Percentiles rank a stretch among this genome's conserved stretches.
Conservation (phyloP, 2,329 filamentous ascomycete species). For the Exophiala oligosperma region DNA sequence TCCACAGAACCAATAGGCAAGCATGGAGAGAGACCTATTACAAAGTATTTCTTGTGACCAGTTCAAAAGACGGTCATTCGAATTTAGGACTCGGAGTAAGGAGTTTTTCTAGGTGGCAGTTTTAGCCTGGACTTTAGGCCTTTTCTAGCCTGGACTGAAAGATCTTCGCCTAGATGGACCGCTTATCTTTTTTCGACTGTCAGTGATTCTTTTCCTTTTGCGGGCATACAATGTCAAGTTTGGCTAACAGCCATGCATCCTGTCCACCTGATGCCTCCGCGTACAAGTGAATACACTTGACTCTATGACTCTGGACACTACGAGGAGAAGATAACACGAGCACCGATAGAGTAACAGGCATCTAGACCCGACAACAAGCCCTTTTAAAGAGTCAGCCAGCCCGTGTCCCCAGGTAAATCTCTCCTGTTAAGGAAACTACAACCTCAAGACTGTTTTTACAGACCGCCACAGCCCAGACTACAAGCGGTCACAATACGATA, state of each 20-base stretch:
- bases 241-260: background rate
- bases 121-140: background rate
- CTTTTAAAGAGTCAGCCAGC: background rate
- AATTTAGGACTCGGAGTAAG: background rate
- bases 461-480: background rate
- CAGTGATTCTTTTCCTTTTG: conserved; percentile 17
- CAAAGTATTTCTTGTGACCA: too few species aligned
- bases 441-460: background rate
- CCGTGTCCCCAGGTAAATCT: conserved; percentile 1
- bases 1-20: too few species aligned
- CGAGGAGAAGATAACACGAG: too few species aligned
- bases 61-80: too few species aligned
- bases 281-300: background rate
- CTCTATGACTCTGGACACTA: background rate
- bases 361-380: too few species aligned
- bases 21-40: too few species aligned
- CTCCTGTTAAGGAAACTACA: conserved; percentile 16
- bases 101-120: background rate
- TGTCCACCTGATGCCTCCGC: too few species aligned
- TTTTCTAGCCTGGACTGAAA: background rate
- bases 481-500: background rate
- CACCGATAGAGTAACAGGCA: too few species aligned
- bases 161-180: too few species aligned
- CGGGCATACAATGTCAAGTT: conserved; percentile 13
- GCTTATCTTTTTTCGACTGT: background rate